phyloP scores from a whole-genome alignment of 129 eudicot genomes.

The Lonicera japonica region DNA sequence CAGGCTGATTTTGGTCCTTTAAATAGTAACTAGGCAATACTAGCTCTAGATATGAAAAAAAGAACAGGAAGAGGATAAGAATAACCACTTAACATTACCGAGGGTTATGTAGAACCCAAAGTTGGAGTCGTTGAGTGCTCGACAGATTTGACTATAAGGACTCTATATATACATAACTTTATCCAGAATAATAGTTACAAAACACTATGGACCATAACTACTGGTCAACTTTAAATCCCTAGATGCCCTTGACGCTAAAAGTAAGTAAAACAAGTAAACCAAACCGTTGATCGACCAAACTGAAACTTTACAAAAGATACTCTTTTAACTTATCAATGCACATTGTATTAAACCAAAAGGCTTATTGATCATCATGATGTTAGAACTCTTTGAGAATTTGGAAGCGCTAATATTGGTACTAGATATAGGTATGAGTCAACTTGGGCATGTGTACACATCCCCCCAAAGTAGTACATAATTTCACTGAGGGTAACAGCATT shows the following conservation, averaged over 20 bases:
- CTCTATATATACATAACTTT: background rate
- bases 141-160: background rate
- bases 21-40: background rate
- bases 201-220: background rate
- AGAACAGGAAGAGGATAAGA: background rate
- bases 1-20: background rate
- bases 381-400: background rate
- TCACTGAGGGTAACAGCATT: no score
- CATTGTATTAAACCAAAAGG: background rate
- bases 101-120: background rate
- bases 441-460: no score
- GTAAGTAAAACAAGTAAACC: background rate
- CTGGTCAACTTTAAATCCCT: background rate
- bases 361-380: background rate
- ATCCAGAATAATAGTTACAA: background rate
- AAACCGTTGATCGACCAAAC: background rate
- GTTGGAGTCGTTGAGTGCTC: background rate
- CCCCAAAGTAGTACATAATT: no score
- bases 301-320: background rate
- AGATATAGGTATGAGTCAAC: no score
- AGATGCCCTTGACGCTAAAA: background rate
- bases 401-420: no score
- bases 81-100: background rate
- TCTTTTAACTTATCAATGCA: background rate
- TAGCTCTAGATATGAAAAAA: background rate